These are phyloP conservation scores for Barnettozyma salicaria DNA, from an alignment of 805 yeast genomes.

Conservation along the genomic window DNA sequence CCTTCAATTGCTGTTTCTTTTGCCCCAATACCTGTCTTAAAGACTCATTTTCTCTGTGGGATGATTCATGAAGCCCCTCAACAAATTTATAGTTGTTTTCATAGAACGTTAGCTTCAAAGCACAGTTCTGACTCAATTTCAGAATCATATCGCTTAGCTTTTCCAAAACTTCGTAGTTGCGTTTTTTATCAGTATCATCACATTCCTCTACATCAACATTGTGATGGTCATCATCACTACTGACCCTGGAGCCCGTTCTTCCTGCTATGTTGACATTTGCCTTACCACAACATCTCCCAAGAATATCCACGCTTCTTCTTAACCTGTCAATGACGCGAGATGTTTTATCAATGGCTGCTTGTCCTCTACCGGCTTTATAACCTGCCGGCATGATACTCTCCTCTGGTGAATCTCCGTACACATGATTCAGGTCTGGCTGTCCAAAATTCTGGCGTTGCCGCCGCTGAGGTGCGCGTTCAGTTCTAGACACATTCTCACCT, in stretches of 20 bases:
- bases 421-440: too few relatives aligned
- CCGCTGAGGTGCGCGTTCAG: too few relatives aligned
- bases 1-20: slow-evolving; percentile 1
- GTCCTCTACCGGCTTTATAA: not conserved
- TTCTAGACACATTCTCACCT: too few relatives aligned
- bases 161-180: slow-evolving; percentile 1
- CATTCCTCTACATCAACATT: too few relatives aligned
- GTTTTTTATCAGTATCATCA: not conserved
- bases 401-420: too few relatives aligned
- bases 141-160: slow-evolving; percentile 8
- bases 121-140: slow-evolving; percentile 16
- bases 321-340: too few relatives aligned
- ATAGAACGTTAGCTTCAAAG: slow-evolving; percentile 17
- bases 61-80: slow-evolving; percentile 18
- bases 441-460: too few relatives aligned
- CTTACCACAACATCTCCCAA: too few relatives aligned
- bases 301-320: too few relatives aligned
- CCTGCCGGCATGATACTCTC: slow-evolving; percentile 3
- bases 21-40: slow-evolving; percentile 3
- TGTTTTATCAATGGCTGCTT: not conserved
- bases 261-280: too few relatives aligned
- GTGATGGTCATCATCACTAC: too few relatives aligned
- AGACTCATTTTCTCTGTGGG: slow-evolving; percentile 9
- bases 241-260: too few relatives aligned
- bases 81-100: slow-evolving; percentile 23